Percentiles rank a stretch among this genome's conserved stretches.
Evolutionary conservation across 306 rosid species (phyloP).

Genomic region (Casuarina cunninghamiana): DNA sequence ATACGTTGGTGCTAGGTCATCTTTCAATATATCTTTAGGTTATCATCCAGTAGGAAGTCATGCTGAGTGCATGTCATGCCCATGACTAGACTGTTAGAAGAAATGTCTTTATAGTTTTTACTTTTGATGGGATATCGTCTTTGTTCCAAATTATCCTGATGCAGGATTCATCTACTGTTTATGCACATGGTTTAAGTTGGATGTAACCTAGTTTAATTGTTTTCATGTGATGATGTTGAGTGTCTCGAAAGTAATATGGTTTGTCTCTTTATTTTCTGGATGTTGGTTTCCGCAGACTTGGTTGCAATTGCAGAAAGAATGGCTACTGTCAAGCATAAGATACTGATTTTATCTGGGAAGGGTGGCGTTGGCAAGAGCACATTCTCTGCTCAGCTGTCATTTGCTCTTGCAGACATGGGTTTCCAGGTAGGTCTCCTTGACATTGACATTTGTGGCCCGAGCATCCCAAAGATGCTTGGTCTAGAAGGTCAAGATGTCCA

Average conservation of each 20-base stretch:
- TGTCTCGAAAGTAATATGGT: slow-evolving; percentile 5
- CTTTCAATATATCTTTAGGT: neutral
- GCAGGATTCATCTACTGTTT: neutral
- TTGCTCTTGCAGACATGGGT: slow-evolving; percentile 81
- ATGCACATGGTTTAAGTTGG: neutral
- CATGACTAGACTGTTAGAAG: neutral
- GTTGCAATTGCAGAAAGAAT: slow-evolving; percentile 82
- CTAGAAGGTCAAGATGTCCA: slow-evolving; percentile 90
- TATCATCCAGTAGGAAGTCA: neutral
- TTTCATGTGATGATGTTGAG: neutral
- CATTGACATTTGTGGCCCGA: slow-evolving; percentile 95
- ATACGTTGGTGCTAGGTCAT: neutral
- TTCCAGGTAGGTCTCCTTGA: slow-evolving; percentile 96
- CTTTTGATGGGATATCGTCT: neutral
- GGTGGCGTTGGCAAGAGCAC: slow-evolving; percentile 99
- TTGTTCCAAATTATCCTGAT: neutral
- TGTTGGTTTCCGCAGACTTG: slow-evolving; percentile 54
- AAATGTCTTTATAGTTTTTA: neutral
- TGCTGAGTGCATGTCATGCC: neutral
- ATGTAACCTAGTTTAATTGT: neutral
- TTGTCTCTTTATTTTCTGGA: neutral
- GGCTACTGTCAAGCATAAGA: slow-evolving; percentile 96
- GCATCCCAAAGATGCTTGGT: slow-evolving; percentile 96
- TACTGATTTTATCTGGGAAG: slow-evolving; percentile 82
- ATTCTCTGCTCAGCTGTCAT: slow-evolving; percentile 84